Base-by-base conservation (phyloP, 2,329 filamentous ascomycete genomes). In the Epichloe baconii region DNA sequence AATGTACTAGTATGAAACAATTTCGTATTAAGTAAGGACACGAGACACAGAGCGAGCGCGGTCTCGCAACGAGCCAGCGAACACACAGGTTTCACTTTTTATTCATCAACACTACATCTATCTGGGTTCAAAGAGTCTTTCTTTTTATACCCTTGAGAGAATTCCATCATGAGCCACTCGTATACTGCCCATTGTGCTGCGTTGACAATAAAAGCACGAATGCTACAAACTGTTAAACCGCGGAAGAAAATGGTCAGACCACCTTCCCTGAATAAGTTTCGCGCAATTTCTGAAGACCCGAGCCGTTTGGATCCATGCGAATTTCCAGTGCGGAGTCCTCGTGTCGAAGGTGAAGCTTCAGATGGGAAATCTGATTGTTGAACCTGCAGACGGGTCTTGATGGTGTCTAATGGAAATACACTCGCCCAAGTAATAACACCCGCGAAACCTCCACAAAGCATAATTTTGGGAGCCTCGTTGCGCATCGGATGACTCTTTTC, bases 181-280 rank as follows among this genome's bases (percentile, higher is more conserved):
- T 96, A 96, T 5, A 88, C 80, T 23, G 85, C 85, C 90, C 90
- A 97, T 71, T 89, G 76, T n/a, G 88, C 85, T 2, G 91, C 90
- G 70, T 96, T 96, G 40, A 96, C 91, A 49, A 95, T 72, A 64
- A 97, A 96, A 0, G 91, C 91, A 58, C 91, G 75, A 8, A 86
- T 68, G 66, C 87, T 94, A 66, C 91, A 97, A 35, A 95, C 75
- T 0, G 82, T 80, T 42, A 97, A 66, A 0, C 86, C 86, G 34
- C 81, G 74, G 63, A 87, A 89, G 67, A 90, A 89, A 1, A 80
- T 74, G 35, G 68, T 65, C 8, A 73, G 37, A 0, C 86, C 85
- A 34, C 79, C 82, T 43, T 75, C 71, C 52, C 68, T 72, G 62
- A 91, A 95, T 0, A 83, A 79, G 41, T 79, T 70, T 56, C 68